Evolutionary conservation across 2,329 filamentous ascomycete species (phyloP).

Genomic region (Metarhizium sp.): DNA sequence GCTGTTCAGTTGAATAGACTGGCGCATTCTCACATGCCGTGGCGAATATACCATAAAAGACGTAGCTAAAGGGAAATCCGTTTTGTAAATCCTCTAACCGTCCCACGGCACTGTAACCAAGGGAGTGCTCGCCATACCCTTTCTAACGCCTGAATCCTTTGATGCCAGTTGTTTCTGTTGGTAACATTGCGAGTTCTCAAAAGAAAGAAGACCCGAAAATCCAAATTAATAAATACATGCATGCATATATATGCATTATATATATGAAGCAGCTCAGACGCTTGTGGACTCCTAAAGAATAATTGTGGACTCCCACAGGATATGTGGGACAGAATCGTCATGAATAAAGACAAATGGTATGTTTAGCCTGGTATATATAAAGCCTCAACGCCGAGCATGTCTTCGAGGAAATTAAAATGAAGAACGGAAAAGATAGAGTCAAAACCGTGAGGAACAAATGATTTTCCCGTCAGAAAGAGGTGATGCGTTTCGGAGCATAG

Average conservation of each 20-base stretch:
- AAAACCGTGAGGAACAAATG: neutral
- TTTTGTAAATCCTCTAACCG: neutral
- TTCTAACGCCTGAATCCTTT: neutral
- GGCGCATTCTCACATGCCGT: neutral
- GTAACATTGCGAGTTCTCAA: neutral
- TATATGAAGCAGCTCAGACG: neutral
- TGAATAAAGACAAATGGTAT: slow-evolving; percentile 1
- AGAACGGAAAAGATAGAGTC: neutral
- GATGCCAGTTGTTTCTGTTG: neutral
- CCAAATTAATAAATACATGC: neutral
- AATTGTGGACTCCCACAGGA: neutral
- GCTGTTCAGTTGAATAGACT: neutral
- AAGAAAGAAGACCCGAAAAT: neutral
- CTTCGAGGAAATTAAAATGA: neutral
- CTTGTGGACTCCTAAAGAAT: neutral
- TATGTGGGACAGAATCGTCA: neutral
- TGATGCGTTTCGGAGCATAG: neutral
- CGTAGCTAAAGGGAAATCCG: neutral
- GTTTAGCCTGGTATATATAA: slow-evolving; percentile 7
- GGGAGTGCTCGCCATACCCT: neutral
- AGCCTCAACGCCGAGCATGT: slow-evolving; percentile 7
- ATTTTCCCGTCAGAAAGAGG: neutral
- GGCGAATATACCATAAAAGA: neutral
- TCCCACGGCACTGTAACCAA: neutral
- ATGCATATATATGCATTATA: neutral